Evolutionary conservation across 2,329 filamentous ascomycete species (phyloP), one percentile per base, ranked within the genome.

Genomic region (Calonectria montana): DNA sequence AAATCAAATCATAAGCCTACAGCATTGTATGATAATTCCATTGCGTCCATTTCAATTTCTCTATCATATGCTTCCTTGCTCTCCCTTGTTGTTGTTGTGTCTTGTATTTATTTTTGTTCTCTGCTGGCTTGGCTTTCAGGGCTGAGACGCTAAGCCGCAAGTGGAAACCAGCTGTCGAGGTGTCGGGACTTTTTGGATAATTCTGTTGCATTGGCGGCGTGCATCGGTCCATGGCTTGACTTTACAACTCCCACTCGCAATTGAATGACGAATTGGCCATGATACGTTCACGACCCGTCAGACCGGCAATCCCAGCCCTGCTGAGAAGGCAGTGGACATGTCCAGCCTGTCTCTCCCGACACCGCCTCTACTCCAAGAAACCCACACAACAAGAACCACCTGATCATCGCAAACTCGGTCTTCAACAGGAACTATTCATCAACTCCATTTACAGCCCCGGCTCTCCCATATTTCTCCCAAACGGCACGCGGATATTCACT

Each of bases 401-500:
- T 70, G 91, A 93, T 76, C 91, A 93, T 80, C 88, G 91, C 75
- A 86, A 89, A 76, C 86, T 93, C 70, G 91, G 88, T 59, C 76
- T 89, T 63, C 87, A 91, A 71, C 94, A 97, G 78, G 91, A 94
- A 77, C 90, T 97, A 45, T 97, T 97, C 83, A 94, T 91, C 43
- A 94, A 90, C 16, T 95, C 94, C 1, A 82, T 89, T 43, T 96
- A 95, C 82, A 97, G 94, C 78, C 94, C 95, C 3, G 95, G 95
- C 1, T 97, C 94, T 18, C 94, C 95, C 3, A 91, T 97, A 13
- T 94, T 97, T 79, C 88, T 96, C 7, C 95, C 95, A 25, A 93
- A 94, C 80, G 95, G 95, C 75, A 89, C 95, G 0, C 91, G 92
- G 69, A 90, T 97, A 77, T 95, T 97, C 86, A 96, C 97, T 81